These are phyloP conservation scores for Rehmannia glutinosa DNA, from an alignment of 257 asterid genomes.

Conservation along the genomic window DNA sequence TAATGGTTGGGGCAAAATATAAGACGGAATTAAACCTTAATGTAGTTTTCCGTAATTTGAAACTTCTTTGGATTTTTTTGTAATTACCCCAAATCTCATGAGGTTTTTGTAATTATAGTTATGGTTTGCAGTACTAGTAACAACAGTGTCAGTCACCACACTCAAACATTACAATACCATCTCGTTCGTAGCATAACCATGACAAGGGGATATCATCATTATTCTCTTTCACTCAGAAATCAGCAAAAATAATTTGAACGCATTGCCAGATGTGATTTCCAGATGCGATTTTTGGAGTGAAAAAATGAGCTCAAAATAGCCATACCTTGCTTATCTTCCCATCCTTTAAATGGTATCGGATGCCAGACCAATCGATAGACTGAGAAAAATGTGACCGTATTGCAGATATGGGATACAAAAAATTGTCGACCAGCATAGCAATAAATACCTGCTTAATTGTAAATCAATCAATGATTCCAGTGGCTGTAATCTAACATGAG, in stretches of 20 bases:
- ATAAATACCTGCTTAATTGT: constrained; percentile 48
- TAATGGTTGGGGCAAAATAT: no score
- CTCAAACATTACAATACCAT: no score
- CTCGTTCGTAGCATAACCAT: no score
- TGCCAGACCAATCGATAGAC: constrained; percentile 77
- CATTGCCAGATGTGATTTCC: neutral
- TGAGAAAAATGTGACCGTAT: constrained; percentile 66
- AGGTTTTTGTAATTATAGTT: no score
- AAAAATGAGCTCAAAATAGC: constrained; percentile 1
- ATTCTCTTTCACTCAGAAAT: no score
- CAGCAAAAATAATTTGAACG: no score
- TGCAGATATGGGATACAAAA: constrained; percentile 59
- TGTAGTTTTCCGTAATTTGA: no score
- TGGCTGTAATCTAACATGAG: neutral
- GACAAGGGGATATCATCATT: no score
- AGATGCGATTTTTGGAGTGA: neutral
- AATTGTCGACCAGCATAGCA: constrained; percentile 71
- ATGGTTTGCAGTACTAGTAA: neutral
- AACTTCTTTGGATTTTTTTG: no score
- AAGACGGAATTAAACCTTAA: no score
- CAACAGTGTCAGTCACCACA: no score
- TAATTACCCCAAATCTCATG: no score
- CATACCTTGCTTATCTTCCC: constrained; percentile 66
- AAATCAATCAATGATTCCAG: constrained; percentile 16
- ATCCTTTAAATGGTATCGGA: constrained; percentile 59